Evolutionary conservation across 176 grass and related monocot species (phyloP).

Genomic region (Phoenix roebelenii): DNA sequence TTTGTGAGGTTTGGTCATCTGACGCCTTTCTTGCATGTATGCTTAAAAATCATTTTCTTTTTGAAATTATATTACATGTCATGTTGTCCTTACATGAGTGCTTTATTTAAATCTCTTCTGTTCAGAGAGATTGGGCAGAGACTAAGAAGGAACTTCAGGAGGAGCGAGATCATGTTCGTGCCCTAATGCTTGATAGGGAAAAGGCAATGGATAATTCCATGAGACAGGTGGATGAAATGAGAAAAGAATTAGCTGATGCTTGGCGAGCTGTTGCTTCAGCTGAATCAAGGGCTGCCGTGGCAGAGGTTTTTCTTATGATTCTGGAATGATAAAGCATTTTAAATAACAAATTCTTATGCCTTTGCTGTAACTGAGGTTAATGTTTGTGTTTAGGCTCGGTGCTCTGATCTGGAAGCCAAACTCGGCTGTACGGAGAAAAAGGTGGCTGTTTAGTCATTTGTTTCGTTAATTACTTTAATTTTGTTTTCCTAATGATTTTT

Average conservation of each 20-base stretch:
- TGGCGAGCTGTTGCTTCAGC: slow-evolving; percentile 61
- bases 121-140: slow-evolving; percentile 94
- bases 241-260: slow-evolving; percentile 71
- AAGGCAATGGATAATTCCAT: slow-evolving; percentile 48
- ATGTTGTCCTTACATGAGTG: too few relatives aligned
- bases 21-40: too few relatives aligned
- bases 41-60: too few relatives aligned
- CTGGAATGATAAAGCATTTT: too few relatives aligned
- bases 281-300: slow-evolving; percentile 65
- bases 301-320: slow-evolving; percentile 40
- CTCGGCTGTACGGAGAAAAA: slow-evolving; percentile 38
- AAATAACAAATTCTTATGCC: too few relatives aligned
- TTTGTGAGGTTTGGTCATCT: too few relatives aligned
- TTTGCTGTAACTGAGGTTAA: slow-evolving; percentile 1
- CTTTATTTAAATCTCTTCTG: slow-evolving; percentile 8
- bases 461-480: not conserved
- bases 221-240: slow-evolving; percentile 83
- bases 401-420: slow-evolving; percentile 59
- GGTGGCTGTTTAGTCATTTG: slow-evolving; percentile 32
- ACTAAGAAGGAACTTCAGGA: slow-evolving; percentile 92
- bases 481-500: too few relatives aligned
- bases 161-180: slow-evolving; percentile 69
- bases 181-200: slow-evolving; percentile 71
- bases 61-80: too few relatives aligned
- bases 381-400: slow-evolving; percentile 48